phyloP scores from a whole-genome alignment of 129 eudicot species.

The Scalesia atractyloides region DNA sequence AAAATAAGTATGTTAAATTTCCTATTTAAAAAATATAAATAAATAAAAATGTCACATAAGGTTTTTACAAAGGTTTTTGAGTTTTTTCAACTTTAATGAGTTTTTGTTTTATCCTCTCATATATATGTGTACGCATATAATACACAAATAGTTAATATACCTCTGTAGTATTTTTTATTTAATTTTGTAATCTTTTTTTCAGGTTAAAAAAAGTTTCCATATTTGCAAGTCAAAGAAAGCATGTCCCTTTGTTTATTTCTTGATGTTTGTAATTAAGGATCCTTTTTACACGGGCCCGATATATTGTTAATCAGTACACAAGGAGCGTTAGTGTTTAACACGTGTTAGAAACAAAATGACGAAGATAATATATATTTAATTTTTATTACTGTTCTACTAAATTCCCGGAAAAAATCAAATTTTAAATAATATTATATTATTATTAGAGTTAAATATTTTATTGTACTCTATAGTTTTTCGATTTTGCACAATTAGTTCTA shows the following conservation, averaged over 20 bases:
- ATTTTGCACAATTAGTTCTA: too few species aligned
- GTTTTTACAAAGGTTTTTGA: too few species aligned
- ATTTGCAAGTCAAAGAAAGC: slow-evolving; percentile 3
- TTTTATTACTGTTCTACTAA: not conserved
- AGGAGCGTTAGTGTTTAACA: not conserved
- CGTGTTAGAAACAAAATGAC: not conserved
- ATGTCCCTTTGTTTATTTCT: not conserved
- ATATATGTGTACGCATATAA: too few species aligned
- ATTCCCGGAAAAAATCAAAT: not conserved
- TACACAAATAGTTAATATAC: too few species aligned
- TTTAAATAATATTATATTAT: not conserved
- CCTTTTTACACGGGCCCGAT: not conserved
- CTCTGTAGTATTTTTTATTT: not conserved
- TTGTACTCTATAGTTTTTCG: too few species aligned
- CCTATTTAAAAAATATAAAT: too few species aligned
- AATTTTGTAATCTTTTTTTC: not conserved
- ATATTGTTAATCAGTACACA: not conserved
- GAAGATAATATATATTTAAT: not conserved
- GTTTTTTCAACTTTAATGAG: too few species aligned
- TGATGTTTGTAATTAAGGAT: not conserved
- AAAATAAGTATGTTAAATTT: too few species aligned
- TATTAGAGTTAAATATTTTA: too few species aligned
- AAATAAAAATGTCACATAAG: too few species aligned
- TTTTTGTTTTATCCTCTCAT: too few species aligned
- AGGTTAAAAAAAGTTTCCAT: not conserved